Base-by-base conservation (phyloP, 2,329 filamentous ascomycete genomes). In the Aspergillus brunneoviolaceus region DNA sequence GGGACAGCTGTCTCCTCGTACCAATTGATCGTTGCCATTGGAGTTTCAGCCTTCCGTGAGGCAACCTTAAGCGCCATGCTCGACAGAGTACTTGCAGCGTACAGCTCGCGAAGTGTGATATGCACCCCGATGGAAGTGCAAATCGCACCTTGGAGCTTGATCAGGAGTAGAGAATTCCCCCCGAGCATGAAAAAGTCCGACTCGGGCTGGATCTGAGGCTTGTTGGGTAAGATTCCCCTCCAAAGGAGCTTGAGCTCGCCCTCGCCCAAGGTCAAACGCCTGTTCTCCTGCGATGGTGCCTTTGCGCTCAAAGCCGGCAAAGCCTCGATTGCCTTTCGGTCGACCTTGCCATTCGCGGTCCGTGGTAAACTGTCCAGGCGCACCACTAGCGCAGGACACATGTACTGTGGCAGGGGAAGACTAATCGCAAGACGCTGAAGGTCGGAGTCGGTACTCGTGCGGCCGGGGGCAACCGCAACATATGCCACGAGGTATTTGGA, bases 101-200 rank as follows among this genome's bases (percentile, higher is more conserved):
- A 62, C 6, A 62, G 53, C 6, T 62, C 57, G 0, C 35, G 39
- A n/a, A 57, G 48, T 2, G 35, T 33, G 21, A 56, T 23, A 0
- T 48, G 55, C 5, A 66, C 59, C 21, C 60, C 59, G 33, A 76
- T 66, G 4, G n/a, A 47, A 4, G 70, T 21, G 0, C 53, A 54
- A 21, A 77, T 70, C 0, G n/a, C 21, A 1, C 39, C 16, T 59
- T 73, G 72, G 14, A 78, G 62, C 11, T 58, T 49, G 16, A 76
- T 55, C 14, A 77, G 59, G 1, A 74, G 65, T 23, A 77, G 39
- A 0, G 76, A 78, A 53, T 71, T 77, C 14, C 75, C 76, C 10
- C 76, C 76, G 9, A 72, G 60, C 1, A 39, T 16, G 66, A 78
- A 77, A 63, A 77, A 77, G 55, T 69, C 61, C 11, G 71, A 62